phyloP scores from a whole-genome alignment of 1,139 yeast species.

The Yamadazyma mexicana region DNA sequence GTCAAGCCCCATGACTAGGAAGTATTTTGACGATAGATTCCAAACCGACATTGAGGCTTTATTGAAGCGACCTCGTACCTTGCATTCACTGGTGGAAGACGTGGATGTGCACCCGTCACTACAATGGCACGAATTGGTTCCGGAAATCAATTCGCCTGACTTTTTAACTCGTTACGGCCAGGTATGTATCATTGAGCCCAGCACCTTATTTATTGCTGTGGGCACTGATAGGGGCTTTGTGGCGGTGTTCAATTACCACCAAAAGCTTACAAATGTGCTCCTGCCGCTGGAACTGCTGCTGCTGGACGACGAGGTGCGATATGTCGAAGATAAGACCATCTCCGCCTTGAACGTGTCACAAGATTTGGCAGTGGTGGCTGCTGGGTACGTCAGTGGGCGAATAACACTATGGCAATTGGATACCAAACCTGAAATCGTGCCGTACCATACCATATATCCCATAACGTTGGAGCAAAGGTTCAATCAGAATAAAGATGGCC shows the following conservation, averaged over 20 bases:
- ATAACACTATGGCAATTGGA: conserved; percentile 32
- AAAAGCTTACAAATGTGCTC: conserved; percentile 44
- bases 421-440: conserved; percentile 12
- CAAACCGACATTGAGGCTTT: conserved; percentile 29
- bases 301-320: conserved; percentile 6
- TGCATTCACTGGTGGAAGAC: neutral
- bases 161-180: conserved; percentile 45
- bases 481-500: conserved; percentile 47
- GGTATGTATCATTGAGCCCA: conserved; percentile 47
- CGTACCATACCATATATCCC: conserved; percentile 29
- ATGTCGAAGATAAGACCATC: conserved; percentile 23
- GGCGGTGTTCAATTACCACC: conserved; percentile 64
- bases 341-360: conserved; percentile 44
- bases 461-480: conserved; percentile 27
- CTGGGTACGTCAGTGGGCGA: conserved; percentile 34
- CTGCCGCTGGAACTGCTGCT: conserved; percentile 22
- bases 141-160: conserved; percentile 27
- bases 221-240: conserved; percentile 65
- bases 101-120: conserved; percentile 1
- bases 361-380: conserved; percentile 32
- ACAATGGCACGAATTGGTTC: conserved; percentile 9
- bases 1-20: conserved; percentile 7
- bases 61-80: conserved; percentile 12
- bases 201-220: conserved; percentile 51
- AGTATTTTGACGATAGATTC: conserved; percentile 39